phyloP scores from a whole-genome alignment of 2,329 filamentous ascomycete genomes.

The Phialophora tarda region DNA sequence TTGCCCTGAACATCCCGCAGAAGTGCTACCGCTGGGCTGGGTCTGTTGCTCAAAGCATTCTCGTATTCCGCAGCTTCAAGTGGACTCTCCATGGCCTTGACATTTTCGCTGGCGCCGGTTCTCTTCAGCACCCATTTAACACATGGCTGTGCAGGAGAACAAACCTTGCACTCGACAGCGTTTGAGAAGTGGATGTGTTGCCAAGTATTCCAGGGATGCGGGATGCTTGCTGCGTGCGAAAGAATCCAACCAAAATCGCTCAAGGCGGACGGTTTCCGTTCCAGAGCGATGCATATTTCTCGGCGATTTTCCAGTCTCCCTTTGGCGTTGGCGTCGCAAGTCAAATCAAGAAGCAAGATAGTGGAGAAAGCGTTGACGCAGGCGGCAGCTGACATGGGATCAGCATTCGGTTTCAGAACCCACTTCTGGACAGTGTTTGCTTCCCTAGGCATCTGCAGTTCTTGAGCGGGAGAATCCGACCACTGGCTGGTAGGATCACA shows the following conservation, averaged over 20 bases:
- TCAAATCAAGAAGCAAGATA: constrained; percentile 17
- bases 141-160: constrained; percentile 24
- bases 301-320: constrained; percentile 14
- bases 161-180: constrained; percentile 16
- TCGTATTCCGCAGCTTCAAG: constrained; percentile 59
- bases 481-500: constrained; percentile 21
- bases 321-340: constrained; percentile 7
- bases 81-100: constrained; percentile 59
- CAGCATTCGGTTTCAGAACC: constrained; percentile 1
- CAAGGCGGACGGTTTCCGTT: constrained; percentile 26
- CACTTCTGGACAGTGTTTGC: constrained; percentile 19
- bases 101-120: constrained; percentile 39
- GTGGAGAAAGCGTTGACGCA: constrained; percentile 18
- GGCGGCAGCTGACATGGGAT: neutral
- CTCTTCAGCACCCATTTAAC: constrained; percentile 26
- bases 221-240: constrained; percentile 15
- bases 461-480: constrained; percentile 8
- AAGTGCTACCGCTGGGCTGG: constrained; percentile 49
- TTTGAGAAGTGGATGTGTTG: neutral
- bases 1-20: constrained; percentile 37
- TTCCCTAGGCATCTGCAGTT: constrained; percentile 12
- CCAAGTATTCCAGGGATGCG: constrained; percentile 10
- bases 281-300: constrained; percentile 17
- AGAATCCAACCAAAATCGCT: constrained; percentile 27
- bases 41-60: constrained; percentile 55